A percentile compares a stretch with the other conserved stretches of the same genome.
phyloP scores from a whole-genome alignment of 1,284 basidiomycete genomes.

The Tilletia caries region DNA sequence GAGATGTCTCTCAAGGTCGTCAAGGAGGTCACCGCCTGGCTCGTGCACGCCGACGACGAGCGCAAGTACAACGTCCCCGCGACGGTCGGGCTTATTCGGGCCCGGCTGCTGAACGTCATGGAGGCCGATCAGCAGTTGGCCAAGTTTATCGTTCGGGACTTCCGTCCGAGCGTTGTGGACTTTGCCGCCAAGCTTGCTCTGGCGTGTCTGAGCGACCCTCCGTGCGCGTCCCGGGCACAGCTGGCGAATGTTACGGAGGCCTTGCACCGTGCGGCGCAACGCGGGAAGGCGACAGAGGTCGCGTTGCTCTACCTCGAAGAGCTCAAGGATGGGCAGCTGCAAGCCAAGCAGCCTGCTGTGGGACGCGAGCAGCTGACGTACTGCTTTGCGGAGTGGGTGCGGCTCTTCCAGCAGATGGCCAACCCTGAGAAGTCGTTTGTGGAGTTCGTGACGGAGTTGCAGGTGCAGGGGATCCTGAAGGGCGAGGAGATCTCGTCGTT shows the following conservation, averaged over 20 bases:
- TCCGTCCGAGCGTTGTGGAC: slow-evolving; percentile 72
- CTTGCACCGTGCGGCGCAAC: slow-evolving; percentile 62
- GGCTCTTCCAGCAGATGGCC: slow-evolving; percentile 84
- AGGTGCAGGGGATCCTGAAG: slow-evolving; percentile 92
- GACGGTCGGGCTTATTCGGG: slow-evolving; percentile 80
- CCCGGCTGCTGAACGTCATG: slow-evolving; percentile 71
- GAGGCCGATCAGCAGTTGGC: slow-evolving; percentile 89
- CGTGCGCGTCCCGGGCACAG: slow-evolving; percentile 71
- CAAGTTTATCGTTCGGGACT: slow-evolving; percentile 73
- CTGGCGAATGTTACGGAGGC: slow-evolving; percentile 80
- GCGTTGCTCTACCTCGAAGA: slow-evolving; percentile 65
- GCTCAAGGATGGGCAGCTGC: slow-evolving; percentile 57
- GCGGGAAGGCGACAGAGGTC: slow-evolving; percentile 76
- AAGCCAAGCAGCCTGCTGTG: slow-evolving; percentile 50
- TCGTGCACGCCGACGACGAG: slow-evolving; percentile 94
- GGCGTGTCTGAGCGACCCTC: slow-evolving; percentile 74
- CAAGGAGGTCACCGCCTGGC: slow-evolving; percentile 94
- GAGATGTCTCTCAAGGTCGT: slow-evolving; percentile 84
- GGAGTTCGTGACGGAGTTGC: slow-evolving; percentile 92
- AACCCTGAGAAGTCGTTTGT: slow-evolving; percentile 92
- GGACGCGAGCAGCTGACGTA: slow-evolving; percentile 61
- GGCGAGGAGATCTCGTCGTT: slow-evolving; percentile 94
- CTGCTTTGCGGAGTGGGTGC: slow-evolving; percentile 79
- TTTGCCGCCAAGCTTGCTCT: slow-evolving; percentile 81
- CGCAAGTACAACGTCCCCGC: slow-evolving; percentile 90